Percentiles rank a stretch among this genome's conserved stretches.
Conservation (phyloP, 2,329 filamentous ascomycete species). For the Ceratocystis albifundus region DNA sequence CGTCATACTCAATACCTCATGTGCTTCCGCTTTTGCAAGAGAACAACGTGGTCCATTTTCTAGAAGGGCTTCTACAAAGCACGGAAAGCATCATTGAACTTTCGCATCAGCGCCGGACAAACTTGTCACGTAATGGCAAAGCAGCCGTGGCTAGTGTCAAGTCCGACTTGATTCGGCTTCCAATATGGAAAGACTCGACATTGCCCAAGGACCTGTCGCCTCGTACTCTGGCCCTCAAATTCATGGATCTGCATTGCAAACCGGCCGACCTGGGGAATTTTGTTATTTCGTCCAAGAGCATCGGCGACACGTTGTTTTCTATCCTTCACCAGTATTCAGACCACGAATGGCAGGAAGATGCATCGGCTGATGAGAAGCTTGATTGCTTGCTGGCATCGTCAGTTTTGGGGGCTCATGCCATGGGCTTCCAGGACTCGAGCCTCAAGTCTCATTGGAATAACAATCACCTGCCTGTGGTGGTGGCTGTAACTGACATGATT, state of each 20-base stretch:
- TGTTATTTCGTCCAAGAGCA: constrained; percentile 18
- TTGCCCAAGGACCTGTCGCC: constrained; percentile 45
- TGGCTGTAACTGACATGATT: constrained; percentile 36
- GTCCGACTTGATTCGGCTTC: constrained; percentile 39
- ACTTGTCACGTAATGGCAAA: constrained; percentile 56
- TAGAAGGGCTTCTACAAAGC: constrained; percentile 44
- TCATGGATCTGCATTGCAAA: constrained; percentile 23
- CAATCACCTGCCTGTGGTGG: constrained; percentile 42
- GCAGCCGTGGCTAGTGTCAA: constrained; percentile 45
- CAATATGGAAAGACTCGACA: constrained; percentile 47
- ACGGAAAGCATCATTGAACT: constrained; percentile 47
- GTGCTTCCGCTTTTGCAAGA: constrained; percentile 45
- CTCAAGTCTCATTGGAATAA: constrained; percentile 37
- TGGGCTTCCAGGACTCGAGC: constrained; percentile 37
- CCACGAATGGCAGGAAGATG: constrained; percentile 20
- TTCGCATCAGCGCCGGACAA: constrained; percentile 53
- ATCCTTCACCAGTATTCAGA: constrained; percentile 22
- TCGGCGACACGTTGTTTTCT: constrained; percentile 25
- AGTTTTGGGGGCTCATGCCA: constrained; percentile 44
- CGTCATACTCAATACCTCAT: constrained; percentile 48
- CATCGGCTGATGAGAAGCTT: constrained; percentile 20
- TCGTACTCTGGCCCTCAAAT: constrained; percentile 45
- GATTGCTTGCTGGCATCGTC: constrained; percentile 31
- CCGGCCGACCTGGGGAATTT: constrained; percentile 20
- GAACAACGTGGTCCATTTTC: constrained; percentile 43